These are phyloP conservation scores for Fusarium beomiforme DNA, from an alignment of 2,329 filamentous ascomycete genomes.

Conservation along the genomic window DNA sequence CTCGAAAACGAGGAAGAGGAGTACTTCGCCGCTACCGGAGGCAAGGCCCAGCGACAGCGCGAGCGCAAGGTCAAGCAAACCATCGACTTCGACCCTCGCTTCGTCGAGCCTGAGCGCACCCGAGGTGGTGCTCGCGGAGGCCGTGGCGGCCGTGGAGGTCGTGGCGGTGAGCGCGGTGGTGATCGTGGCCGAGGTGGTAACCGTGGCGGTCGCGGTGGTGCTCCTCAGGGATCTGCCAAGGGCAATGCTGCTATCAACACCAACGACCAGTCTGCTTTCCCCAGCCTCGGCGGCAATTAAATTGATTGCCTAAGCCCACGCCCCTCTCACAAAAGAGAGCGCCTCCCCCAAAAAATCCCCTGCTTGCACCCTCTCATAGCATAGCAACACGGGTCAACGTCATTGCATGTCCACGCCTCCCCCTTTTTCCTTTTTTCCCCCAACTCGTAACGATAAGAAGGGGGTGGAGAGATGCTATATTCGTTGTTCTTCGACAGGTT, in stretches of 20 bases:
- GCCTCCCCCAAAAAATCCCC: constrained; percentile 19
- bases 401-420: constrained; percentile 26
- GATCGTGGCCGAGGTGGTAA: constrained; percentile 48
- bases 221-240: constrained; percentile 48
- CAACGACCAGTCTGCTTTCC: constrained; percentile 68
- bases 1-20: constrained; percentile 76
- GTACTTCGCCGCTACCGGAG: constrained; percentile 78
- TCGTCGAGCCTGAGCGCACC: constrained; percentile 73
- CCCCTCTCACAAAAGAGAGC: constrained; percentile 22
- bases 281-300: constrained; percentile 67
- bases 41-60: constrained; percentile 86
- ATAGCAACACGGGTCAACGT: constrained; percentile 39
- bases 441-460: constrained; percentile 19
- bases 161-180: constrained; percentile 56
- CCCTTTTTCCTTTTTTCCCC: constrained; percentile 4
- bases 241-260: constrained; percentile 59
- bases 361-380: constrained; percentile 15
- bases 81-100: constrained; percentile 88
- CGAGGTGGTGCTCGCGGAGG: constrained; percentile 62
- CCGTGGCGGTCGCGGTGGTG: constrained; percentile 43
- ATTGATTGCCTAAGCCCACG: constrained; percentile 33
- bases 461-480: constrained; percentile 32
- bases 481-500: constrained; percentile 48
- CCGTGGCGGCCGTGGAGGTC: constrained; percentile 53
- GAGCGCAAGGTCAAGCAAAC: constrained; percentile 92